Evolutionary conservation across 106 monocot species (phyloP).

Genomic region (Dendrobium chrysotoxum): DNA sequence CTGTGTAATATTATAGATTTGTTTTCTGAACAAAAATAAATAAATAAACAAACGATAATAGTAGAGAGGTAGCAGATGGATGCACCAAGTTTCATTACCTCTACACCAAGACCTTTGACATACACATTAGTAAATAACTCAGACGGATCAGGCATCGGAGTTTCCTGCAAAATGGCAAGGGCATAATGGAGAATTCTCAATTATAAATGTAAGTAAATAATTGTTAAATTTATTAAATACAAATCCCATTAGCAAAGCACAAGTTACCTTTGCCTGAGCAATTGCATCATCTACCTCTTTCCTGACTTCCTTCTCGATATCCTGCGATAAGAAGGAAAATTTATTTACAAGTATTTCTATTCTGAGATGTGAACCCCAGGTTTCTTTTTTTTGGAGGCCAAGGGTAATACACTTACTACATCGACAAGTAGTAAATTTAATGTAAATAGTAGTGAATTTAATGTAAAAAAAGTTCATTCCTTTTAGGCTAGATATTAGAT

Average conservation of each 20-base stretch:
- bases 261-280: constrained; percentile 67
- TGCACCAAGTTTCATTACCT: constrained; percentile 32
- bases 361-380: background rate
- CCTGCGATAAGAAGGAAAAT: constrained; percentile 24
- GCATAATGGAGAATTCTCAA: background rate
- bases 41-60: background rate
- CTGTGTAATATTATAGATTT: too few relatives aligned
- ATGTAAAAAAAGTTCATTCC: background rate
- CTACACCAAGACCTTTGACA: constrained; percentile 53
- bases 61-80: background rate
- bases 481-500: too few relatives aligned
- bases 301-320: constrained; percentile 62
- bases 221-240: background rate
- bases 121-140: constrained; percentile 68
- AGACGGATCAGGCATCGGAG: constrained; percentile 60
- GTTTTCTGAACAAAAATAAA: too few relatives aligned
- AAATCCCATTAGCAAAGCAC: background rate
- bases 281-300: constrained; percentile 76
- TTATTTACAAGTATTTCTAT: background rate
- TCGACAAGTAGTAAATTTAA: too few relatives aligned
- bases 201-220: background rate
- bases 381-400: background rate
- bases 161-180: constrained; percentile 37
- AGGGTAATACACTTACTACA: too few relatives aligned
- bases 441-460: too few relatives aligned